phyloP scores from a whole-genome alignment of 108 stramenopile species.

The Skeletonema costatum region DNA sequence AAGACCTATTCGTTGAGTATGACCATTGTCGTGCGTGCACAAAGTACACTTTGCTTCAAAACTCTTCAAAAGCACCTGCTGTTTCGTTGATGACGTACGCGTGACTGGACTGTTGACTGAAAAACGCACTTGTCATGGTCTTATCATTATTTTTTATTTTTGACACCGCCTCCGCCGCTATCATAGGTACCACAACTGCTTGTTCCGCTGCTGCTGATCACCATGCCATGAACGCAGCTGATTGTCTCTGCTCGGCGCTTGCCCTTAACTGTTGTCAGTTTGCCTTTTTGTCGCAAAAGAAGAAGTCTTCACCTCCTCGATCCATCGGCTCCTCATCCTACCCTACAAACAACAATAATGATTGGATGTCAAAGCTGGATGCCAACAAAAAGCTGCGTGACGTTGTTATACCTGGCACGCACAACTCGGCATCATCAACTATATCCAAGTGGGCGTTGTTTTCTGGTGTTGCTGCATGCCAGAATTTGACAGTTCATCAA shows the following conservation, averaged over 20 bases:
- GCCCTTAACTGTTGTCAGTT: conserved; percentile 74
- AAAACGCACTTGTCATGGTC: neutral
- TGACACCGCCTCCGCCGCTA: too few relatives aligned
- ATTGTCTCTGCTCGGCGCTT: conserved; percentile 54
- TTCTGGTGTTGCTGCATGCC: conserved; percentile 59
- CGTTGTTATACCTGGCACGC: conserved; percentile 63
- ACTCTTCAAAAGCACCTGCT: too few relatives aligned
- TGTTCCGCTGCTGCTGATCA: neutral
- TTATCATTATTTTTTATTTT: too few relatives aligned
- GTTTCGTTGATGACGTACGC: neutral
- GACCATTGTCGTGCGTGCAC: too few relatives aligned
- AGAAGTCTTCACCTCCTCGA: conserved; percentile 23
- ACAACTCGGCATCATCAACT: conserved; percentile 67
- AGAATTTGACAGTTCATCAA: conserved; percentile 62
- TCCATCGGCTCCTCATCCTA: conserved; percentile 20
- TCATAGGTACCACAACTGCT: too few relatives aligned
- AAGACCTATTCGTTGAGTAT: neutral
- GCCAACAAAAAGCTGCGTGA: conserved; percentile 39
- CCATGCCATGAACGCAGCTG: conserved; percentile 5
- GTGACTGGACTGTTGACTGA: neutral
- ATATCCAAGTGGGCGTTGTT: conserved; percentile 55
- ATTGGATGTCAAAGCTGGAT: conserved; percentile 66
- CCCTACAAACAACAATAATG: conserved; percentile 20
- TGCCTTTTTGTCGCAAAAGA: conserved; percentile 51
- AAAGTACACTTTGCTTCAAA: too few relatives aligned